Percentiles rank a stretch among this genome's conserved stretches.
These are phyloP conservation scores for Silene uniflora DNA, from an alignment of 148 eudicot genomes.

Conservation along the genomic window DNA sequence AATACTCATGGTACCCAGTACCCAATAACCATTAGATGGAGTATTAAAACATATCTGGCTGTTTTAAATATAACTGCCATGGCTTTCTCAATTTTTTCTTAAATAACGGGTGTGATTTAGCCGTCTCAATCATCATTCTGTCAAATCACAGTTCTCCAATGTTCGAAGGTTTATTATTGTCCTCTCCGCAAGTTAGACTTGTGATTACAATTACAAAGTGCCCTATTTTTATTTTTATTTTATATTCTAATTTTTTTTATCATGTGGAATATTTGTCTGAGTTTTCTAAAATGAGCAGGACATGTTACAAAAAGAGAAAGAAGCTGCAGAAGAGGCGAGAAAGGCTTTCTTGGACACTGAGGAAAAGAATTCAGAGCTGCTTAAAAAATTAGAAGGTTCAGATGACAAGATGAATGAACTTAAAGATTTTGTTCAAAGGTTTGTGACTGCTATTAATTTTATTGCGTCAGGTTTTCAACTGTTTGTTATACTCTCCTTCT, in stretches of 20 bases:
- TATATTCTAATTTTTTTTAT: no score
- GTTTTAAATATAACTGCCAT: background rate
- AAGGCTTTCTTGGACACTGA: constrained; percentile 55
- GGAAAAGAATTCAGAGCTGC: constrained; percentile 54
- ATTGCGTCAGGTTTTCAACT: background rate
- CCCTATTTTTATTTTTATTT: no score
- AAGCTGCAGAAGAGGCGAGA: constrained; percentile 59
- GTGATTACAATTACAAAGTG: background rate
- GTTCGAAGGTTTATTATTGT: background rate
- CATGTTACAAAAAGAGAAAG: constrained; percentile 48
- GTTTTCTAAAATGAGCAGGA: constrained; percentile 36
- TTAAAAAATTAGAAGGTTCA: constrained; percentile 65
- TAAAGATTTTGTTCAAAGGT: constrained; percentile 91
- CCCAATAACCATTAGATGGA: background rate
- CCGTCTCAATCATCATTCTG: background rate
- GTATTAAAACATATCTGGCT: background rate
- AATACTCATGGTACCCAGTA: background rate
- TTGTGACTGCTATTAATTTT: constrained; percentile 18
- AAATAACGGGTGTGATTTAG: background rate
- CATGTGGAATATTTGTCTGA: constrained; percentile 1
- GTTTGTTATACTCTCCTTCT: background rate
- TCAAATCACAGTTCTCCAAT: background rate
- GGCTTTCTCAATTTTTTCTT: background rate
- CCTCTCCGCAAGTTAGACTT: background rate
- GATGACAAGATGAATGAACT: constrained; percentile 65